phyloP scores from a whole-genome alignment of 2,329 filamentous ascomycete species.

The Chalaropsis ovoidea region DNA sequence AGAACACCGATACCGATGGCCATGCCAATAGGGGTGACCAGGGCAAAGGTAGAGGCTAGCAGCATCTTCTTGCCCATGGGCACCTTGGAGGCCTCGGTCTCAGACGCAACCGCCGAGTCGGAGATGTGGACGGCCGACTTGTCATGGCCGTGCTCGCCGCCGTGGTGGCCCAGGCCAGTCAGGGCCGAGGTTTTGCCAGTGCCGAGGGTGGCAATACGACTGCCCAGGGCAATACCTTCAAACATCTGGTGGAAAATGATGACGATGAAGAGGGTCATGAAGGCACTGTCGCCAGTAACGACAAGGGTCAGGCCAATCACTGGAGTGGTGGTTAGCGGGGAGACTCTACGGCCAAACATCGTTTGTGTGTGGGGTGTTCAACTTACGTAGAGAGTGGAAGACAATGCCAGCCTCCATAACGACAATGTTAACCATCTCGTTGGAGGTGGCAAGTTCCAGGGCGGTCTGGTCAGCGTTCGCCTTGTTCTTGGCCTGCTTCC shows the following conservation, averaged over 20 bases:
- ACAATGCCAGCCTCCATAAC: constrained; percentile 65
- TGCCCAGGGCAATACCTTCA: constrained; percentile 63
- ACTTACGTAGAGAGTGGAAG: constrained; percentile 60
- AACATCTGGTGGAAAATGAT: constrained; percentile 73
- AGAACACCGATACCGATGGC: constrained; percentile 67
- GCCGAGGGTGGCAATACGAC: constrained; percentile 54
- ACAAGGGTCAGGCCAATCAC: constrained; percentile 55
- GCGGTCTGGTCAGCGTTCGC: constrained; percentile 29
- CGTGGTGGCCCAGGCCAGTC: constrained; percentile 27
- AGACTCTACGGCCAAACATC: constrained; percentile 7
- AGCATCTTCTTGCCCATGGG: constrained; percentile 44
- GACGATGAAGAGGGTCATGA: constrained; percentile 51
- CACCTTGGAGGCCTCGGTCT: constrained; percentile 28
- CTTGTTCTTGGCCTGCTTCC: constrained; percentile 31
- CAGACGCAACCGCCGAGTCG: constrained; percentile 9
- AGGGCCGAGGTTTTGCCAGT: constrained; percentile 27
- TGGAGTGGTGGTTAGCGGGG: constrained; percentile 28
- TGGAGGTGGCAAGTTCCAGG: constrained; percentile 29
- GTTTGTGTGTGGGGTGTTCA: neutral
- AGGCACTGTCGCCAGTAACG: constrained; percentile 48
- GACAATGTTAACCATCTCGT: constrained; percentile 50
- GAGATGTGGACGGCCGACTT: constrained; percentile 6
- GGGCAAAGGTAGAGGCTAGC: constrained; percentile 54
- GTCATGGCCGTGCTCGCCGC: constrained; percentile 8
- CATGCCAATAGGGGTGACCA: constrained; percentile 70